Percentiles rank a stretch among this genome's conserved stretches.
Evolutionary conservation across 1,139 yeast species (phyloP).

Genomic region (Scheffersomyces segobiensis): DNA sequence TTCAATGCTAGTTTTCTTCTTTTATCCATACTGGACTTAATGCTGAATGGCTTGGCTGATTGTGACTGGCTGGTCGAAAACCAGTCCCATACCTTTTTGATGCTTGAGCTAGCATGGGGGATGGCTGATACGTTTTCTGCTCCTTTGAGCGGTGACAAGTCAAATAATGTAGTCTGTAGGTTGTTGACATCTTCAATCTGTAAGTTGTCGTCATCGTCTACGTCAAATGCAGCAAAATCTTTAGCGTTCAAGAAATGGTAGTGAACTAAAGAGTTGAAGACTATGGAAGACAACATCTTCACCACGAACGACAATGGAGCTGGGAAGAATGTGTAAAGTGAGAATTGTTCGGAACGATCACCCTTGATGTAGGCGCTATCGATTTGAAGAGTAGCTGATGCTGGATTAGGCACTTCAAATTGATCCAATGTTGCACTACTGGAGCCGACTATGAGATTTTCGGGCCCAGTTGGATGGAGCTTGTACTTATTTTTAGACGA

Average conservation of each 20-base stretch:
- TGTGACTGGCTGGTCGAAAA: slow-evolving; percentile 13
- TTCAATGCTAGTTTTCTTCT: slow-evolving; percentile 44
- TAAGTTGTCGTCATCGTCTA: slow-evolving; percentile 21
- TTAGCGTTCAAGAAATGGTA: slow-evolving; percentile 26
- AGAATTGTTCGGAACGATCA: slow-evolving; percentile 44
- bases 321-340: slow-evolving; percentile 47
- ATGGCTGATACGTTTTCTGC: slow-evolving; percentile 34
- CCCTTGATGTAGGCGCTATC: slow-evolving; percentile 30
- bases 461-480: slow-evolving; percentile 1
- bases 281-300: slow-evolving; percentile 15
- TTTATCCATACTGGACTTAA: slow-evolving; percentile 35
- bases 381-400: slow-evolving; percentile 19
- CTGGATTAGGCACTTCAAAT: slow-evolving; percentile 2
- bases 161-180: slow-evolving; percentile 38
- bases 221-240: slow-evolving; percentile 26
- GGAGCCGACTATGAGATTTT: slow-evolving; percentile 4
- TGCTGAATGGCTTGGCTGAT: slow-evolving; percentile 9
- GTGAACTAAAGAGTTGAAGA: slow-evolving; percentile 21
- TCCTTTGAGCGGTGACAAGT: slow-evolving; percentile 44
- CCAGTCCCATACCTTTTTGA: slow-evolving; percentile 30
- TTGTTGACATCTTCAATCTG: slow-evolving; percentile 28
- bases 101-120: slow-evolving; percentile 23
- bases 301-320: slow-evolving; percentile 36
- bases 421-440: background rate
- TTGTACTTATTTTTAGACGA: slow-evolving; percentile 16